Evolutionary conservation across 345 rosid genomes (phyloP).

Genomic region (Brassica incana): DNA sequence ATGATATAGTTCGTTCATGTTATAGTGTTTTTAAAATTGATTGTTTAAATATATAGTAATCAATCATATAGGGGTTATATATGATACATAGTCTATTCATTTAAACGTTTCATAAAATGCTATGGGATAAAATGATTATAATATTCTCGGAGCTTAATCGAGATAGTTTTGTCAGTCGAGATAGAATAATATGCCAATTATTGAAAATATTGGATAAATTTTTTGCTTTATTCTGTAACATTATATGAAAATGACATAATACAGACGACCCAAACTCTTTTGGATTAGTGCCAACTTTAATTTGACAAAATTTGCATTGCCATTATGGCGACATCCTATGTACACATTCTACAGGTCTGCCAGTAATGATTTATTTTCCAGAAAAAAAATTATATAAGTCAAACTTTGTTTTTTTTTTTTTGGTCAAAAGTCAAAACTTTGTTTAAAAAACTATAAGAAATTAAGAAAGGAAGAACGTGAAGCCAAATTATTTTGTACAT

Average conservation of each 20-base stretch:
- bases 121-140: no score
- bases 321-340: constrained; percentile 3
- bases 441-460: background rate
- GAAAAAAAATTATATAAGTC: background rate
- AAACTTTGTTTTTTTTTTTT: background rate
- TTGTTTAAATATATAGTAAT: no score
- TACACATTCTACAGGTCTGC: background rate
- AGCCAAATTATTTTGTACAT: background rate
- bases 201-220: background rate
- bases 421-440: background rate
- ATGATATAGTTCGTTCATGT: no score
- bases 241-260: background rate
- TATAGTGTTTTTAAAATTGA: no score
- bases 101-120: no score
- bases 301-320: background rate
- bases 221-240: background rate
- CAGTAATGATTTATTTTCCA: background rate
- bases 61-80: no score
- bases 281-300: background rate
- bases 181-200: no score
- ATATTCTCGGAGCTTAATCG: no score
- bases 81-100: no score
- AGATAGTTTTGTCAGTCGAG: no score
- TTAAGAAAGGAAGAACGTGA: background rate
- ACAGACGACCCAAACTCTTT: background rate